phyloP scores from a whole-genome alignment of 805 yeast species.

The Helenozyma baotianmanensis region DNA sequence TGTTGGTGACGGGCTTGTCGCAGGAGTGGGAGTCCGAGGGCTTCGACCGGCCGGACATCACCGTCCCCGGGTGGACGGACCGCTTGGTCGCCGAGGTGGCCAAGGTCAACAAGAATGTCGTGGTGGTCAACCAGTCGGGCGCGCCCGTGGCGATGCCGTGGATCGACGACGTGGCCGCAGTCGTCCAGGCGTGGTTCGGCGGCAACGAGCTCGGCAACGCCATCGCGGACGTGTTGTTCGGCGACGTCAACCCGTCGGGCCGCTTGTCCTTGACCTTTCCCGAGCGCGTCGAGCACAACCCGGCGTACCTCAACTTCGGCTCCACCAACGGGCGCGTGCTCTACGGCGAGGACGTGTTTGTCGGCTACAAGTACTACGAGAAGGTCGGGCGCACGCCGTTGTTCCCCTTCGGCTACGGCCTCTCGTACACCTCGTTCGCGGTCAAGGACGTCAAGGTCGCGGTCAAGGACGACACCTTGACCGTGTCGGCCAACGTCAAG shows the following conservation, averaged over 20 bases:
- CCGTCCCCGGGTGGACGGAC: constrained; percentile 25
- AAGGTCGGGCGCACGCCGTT: constrained; percentile 22
- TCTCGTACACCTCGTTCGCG: constrained; percentile 25
- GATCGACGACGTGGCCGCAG: constrained; percentile 19
- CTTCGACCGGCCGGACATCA: constrained; percentile 25
- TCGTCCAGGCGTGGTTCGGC: constrained; percentile 35
- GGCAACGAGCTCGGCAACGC: constrained; percentile 31
- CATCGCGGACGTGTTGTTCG: constrained; percentile 30
- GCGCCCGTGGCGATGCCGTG: constrained; percentile 32
- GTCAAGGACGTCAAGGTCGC: constrained; percentile 13
- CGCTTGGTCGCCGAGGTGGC: constrained; percentile 21
- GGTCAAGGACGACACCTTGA: constrained; percentile 14
- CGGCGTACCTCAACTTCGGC: constrained; percentile 25
- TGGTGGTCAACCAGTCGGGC: constrained; percentile 31
- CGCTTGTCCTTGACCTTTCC: constrained; percentile 25
- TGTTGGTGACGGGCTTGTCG: constrained; percentile 24
- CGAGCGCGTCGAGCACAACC: constrained; percentile 20
- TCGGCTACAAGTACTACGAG: constrained; percentile 30
- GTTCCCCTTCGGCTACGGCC: constrained; percentile 31
- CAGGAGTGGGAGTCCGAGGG: constrained; percentile 32
- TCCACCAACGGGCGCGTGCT: constrained; percentile 29
- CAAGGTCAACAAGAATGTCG: constrained; percentile 25
- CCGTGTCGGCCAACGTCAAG: constrained; percentile 16
- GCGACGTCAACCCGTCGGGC: constrained; percentile 30
- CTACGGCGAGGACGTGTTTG: constrained; percentile 30